Conservation (phyloP, 176 grass and related monocot genomes). For the Eleusine indica region DNA sequence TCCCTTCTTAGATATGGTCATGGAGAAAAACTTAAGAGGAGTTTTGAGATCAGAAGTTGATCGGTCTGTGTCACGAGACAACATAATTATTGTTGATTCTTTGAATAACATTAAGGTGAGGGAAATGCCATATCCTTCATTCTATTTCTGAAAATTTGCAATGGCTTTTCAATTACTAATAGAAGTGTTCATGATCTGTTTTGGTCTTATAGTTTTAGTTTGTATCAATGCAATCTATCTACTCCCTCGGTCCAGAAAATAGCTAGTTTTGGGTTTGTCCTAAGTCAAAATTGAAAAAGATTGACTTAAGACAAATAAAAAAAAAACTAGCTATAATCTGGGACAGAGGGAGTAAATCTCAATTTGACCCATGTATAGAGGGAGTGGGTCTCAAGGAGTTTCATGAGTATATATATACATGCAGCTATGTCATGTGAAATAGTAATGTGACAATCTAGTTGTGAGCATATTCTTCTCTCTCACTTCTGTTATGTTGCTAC, state of each 20-base stretch:
- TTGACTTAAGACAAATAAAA: too few relatives aligned
- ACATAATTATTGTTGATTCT: slow-evolving; percentile 86
- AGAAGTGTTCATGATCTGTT: neutral
- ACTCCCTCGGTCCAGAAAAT: too few relatives aligned
- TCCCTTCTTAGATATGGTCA: slow-evolving; percentile 73
- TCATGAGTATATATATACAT: neutral
- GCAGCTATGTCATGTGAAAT: neutral
- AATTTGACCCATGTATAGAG: neutral
- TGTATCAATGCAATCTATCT: neutral
- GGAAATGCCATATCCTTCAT: neutral
- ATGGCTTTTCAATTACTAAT: neutral
- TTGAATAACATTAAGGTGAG: slow-evolving; percentile 96
- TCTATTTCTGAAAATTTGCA: slow-evolving; percentile 10
- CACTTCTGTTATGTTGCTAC: neutral
- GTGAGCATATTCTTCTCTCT: neutral
- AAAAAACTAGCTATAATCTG: too few relatives aligned
- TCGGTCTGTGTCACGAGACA: slow-evolving; percentile 78
- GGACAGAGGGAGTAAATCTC: too few relatives aligned
- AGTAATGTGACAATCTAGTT: neutral
- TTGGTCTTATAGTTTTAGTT: slow-evolving; percentile 9
- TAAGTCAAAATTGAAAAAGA: too few relatives aligned
- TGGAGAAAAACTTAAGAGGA: slow-evolving; percentile 93
- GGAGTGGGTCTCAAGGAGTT: neutral
- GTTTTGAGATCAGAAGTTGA: slow-evolving; percentile 96
- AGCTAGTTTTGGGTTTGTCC: too few relatives aligned